Evolutionary conservation across 2,329 filamentous ascomycete genomes (phyloP), one percentile per base, ranked within the genome.

Genomic region (Cladophialophora bantiana): DNA sequence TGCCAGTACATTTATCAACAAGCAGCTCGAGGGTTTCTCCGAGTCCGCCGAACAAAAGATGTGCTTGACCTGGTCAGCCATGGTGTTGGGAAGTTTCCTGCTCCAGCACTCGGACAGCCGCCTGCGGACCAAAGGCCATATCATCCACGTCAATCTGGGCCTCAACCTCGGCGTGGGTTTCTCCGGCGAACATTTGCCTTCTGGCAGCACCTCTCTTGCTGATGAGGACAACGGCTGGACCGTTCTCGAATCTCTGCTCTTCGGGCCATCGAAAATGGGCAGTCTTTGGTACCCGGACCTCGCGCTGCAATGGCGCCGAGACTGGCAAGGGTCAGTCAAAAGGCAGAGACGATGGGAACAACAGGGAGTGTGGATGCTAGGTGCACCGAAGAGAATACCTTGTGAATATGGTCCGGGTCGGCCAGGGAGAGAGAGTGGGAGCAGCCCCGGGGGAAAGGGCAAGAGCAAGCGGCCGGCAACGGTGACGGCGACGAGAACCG

Each of bases 1-100:
- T 12, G 66, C 54, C 18, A 60, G 62, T 20, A 65, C 66, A 32
- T 68, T 68, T n/a, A 59, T 68, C 32, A 62, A 68, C 59, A 42
- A 65, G 58, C 65, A 63, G 36, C 55, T 65, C 3, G 31, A 34
- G 7, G 62, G 42, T 7, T 59, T 63, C 34, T 48, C 40, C 7
- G 18, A 58, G 34, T 59, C 59, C 15, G 10, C 58, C 3, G 36
- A 55, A 18, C 54, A 62, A 7, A 40, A 31, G 7, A 50, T 48
- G 20, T 36, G 55, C 31, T 36, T 68, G 31, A 56, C 58, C 10
- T 68, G 66, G 66, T 65, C 53, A 2, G 66, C 63, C 10, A 48
- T 66, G n/a, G 63, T 59, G 7, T 38, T 68, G 10, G 66, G 66
- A 10, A 58, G 38, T 31, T 66, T 67, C 38, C 63, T 68, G 7